Conservation (phyloP, 148 eudicot species). For the Amaranthus palmeri region DNA sequence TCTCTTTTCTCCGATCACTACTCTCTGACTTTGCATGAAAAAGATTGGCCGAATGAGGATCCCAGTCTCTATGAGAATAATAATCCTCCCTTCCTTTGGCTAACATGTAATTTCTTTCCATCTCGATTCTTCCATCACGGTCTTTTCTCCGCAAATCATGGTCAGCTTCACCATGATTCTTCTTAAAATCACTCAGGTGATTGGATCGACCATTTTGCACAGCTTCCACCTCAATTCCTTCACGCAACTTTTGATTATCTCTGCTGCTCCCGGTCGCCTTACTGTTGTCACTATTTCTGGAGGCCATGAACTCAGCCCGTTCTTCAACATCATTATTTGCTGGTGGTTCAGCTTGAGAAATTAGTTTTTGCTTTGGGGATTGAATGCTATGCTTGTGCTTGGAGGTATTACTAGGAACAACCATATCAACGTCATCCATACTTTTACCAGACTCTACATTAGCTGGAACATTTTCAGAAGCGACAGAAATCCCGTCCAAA, state of each 20-base stretch:
- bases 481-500: conserved; percentile 31
- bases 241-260: conserved; percentile 51
- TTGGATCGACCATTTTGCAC: conserved; percentile 49
- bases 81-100: conserved; percentile 56
- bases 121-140: conserved; percentile 53
- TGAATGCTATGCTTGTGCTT: conserved; percentile 35
- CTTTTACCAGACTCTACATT: conserved; percentile 37
- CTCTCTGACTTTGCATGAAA: conserved; percentile 44
- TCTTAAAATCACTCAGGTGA: conserved; percentile 36
- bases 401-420: conserved; percentile 19
- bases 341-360: conserved; percentile 43
- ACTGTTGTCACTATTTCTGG: conserved; percentile 69
- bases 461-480: conserved; percentile 34
- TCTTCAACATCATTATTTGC: conserved; percentile 46
- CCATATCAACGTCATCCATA: conserved; percentile 32
- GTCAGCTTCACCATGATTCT: conserved; percentile 46
- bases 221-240: conserved; percentile 60
- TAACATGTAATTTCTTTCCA: conserved; percentile 38
- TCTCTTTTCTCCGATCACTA: conserved; percentile 58
- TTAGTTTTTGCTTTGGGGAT: conserved; percentile 36
- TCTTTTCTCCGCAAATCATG: conserved; percentile 45
- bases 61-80: conserved; percentile 50
- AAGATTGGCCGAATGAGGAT: conserved; percentile 38
- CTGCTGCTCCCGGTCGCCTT: conserved; percentile 56
- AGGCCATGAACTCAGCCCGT: conserved; percentile 41